Conservation (phyloP, 257 asterid species). For the Nemophila menziesii region DNA sequence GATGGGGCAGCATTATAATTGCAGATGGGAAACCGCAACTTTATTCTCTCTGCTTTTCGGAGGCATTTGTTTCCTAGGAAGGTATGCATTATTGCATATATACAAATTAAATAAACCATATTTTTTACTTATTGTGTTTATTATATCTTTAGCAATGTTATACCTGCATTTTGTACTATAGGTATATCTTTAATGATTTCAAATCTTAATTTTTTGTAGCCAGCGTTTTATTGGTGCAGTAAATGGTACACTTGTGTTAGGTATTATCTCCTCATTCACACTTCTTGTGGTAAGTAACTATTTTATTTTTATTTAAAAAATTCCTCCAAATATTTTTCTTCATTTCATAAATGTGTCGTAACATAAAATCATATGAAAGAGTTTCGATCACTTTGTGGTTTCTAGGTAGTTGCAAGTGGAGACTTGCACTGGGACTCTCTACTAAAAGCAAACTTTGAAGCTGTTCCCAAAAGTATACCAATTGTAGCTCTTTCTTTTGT, state of each 20-base stretch:
- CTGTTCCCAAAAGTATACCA: conserved; percentile 82
- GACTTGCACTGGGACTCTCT: conserved; percentile 88
- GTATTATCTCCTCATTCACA: conserved; percentile 56
- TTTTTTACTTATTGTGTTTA: neutral
- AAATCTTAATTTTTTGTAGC: conserved; percentile 29
- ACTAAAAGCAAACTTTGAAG: conserved; percentile 65
- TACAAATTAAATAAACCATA: neutral
- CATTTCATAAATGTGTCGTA: neutral
- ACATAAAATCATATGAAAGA: neutral
- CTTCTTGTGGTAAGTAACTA: conserved; percentile 68
- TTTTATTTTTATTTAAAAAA: neutral
- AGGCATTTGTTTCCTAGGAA: conserved; percentile 80
- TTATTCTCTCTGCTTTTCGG: conserved; percentile 72
- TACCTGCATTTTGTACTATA: neutral
- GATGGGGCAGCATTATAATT: conserved; percentile 71
- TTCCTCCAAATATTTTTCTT: neutral
- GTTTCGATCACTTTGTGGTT: conserved; percentile 1
- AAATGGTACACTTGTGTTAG: conserved; percentile 64
- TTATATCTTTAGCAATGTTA: neutral
- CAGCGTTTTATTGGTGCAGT: conserved; percentile 78
- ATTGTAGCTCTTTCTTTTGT: conserved; percentile 91
- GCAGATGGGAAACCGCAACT: conserved; percentile 96
- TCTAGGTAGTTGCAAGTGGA: conserved; percentile 68
- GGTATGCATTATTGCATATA: conserved; percentile 22
- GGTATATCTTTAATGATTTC: conserved; percentile 1